Conservation (phyloP, 305 asterid species). For the Fraxinus latifolia region DNA sequence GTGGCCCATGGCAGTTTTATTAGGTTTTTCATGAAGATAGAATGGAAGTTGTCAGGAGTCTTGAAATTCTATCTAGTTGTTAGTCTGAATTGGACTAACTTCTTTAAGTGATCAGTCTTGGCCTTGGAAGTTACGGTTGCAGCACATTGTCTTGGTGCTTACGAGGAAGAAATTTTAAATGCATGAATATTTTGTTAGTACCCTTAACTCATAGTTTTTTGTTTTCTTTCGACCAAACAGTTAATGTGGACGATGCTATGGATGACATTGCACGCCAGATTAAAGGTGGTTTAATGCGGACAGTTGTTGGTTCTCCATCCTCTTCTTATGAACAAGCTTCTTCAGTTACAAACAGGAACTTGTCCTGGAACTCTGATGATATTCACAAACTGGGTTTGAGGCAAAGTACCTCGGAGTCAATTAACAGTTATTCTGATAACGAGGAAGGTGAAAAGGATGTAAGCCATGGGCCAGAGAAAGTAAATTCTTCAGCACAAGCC, state of each 20-base stretch:
- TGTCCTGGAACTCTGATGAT: constrained; percentile 74
- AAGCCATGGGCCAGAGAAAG: constrained; percentile 43
- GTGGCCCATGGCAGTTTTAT: constrained; percentile 2
- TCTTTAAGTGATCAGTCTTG: background rate
- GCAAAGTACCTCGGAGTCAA: constrained; percentile 61
- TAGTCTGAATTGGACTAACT: background rate
- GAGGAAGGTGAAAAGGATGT: constrained; percentile 75
- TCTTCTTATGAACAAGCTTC: constrained; percentile 47
- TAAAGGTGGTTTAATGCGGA: constrained; percentile 79
- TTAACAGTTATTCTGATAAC: constrained; percentile 70
- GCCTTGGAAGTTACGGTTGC: constrained; percentile 7
- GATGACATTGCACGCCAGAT: constrained; percentile 96
- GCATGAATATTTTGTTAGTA: background rate
- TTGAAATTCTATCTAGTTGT: background rate
- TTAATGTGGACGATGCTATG: constrained; percentile 95
- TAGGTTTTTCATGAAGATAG: background rate
- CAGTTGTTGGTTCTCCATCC: constrained; percentile 62
- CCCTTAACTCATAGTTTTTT: background rate
- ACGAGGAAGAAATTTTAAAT: constrained; percentile 7
- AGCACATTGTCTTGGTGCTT: constrained; percentile 8
- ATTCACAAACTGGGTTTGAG: constrained; percentile 43
- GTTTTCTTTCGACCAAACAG: constrained; percentile 39
- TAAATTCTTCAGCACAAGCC: constrained; percentile 43
- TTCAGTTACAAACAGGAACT: constrained; percentile 40
- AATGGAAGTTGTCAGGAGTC: background rate